Base-by-base conservation (phyloP, 108 stramenopile species). In the Skeletonema potamos region DNA sequence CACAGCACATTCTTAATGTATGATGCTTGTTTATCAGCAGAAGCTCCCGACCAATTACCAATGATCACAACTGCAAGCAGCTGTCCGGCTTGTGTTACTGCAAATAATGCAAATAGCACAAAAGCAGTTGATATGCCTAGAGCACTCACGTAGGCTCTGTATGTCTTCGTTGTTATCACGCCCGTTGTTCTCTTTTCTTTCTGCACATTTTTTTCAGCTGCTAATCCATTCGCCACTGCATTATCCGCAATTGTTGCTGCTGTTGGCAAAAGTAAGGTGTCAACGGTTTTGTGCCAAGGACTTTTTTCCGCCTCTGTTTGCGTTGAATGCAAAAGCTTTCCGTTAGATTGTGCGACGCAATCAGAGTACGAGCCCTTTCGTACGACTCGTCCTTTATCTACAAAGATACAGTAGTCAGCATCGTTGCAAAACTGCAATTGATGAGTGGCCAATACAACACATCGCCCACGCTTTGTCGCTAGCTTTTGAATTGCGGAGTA, bases 361-460 rank as follows among this genome's bases (percentile, higher is more conserved):
- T 83, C 81, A 17, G 54, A 58, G 71, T 86, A 92, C 26, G 70
- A 72, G 7, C 94, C 94, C 29, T 66, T 30, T 24, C 72, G 79
- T 1, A 39, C 64, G 4, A 89, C 70, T 27, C 30, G 54, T 13
- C 92, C 89, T 44, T 72, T 61, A 12, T 65, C 70, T 68, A 97
- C 62, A 17, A 94, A 57, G 9, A 95, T 85, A 70, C 85, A 88
- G 0, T 66, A 58, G 18, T 67, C 48, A n/a, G 68, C 48, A 10
- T 85, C 82, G 27, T 32, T 58, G 70, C 79, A 82, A 68, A 88
- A 88, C 62, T 94, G 93, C 30, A 93, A 91, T 77, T 96, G 93
- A 76, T 97, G 95, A 30, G 93, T 93, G 3, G 89, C 93, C 27
- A 97, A 71, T 27, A 97, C 54, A 15, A 88, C 85, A 68, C 84